phyloP scores from a whole-genome alignment of 2,329 filamentous ascomycete species.

The Ilyonectria mors-panacis region DNA sequence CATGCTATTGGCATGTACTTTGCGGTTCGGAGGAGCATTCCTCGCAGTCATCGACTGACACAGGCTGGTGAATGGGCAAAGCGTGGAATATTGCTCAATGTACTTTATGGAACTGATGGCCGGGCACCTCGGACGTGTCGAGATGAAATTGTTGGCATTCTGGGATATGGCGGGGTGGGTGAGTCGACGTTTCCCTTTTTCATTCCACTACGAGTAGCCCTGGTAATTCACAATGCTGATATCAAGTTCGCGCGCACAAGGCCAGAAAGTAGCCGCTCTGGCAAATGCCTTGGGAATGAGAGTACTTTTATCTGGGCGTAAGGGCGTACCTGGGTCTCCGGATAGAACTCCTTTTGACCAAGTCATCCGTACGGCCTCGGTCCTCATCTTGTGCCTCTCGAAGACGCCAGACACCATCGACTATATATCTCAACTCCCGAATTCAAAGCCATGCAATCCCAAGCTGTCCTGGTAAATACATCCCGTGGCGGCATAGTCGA shows the following conservation, averaged over 20 bases:
- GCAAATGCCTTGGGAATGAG: slow-evolving; percentile 12
- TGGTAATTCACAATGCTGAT: too few species aligned
- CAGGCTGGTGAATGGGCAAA: slow-evolving; percentile 12
- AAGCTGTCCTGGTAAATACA: slow-evolving; percentile 12
- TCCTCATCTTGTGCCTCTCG: slow-evolving; percentile 7
- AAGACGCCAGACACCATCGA: not conserved
- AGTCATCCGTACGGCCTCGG: slow-evolving; percentile 8
- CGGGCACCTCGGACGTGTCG: slow-evolving; percentile 1
- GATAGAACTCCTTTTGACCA: slow-evolving; percentile 10
- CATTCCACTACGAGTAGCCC: not conserved
- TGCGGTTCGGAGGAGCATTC: slow-evolving; percentile 6
- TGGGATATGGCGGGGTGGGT: slow-evolving; percentile 16
- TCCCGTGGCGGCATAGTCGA: slow-evolving; percentile 14
- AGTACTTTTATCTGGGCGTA: not conserved
- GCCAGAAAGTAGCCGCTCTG: slow-evolving; percentile 1
- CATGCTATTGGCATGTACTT: slow-evolving; percentile 20
- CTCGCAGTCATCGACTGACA: slow-evolving; percentile 5
- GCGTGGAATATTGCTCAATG: slow-evolving; percentile 1
- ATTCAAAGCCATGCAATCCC: slow-evolving; percentile 4
- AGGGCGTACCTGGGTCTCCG: not conserved
- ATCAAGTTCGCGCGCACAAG: not conserved
- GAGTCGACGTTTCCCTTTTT: not conserved
- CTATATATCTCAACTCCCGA: slow-evolving; percentile 10
- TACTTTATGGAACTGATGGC: not conserved
- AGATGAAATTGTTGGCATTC: slow-evolving; percentile 14